Evolutionary conservation across 306 rosid genomes (phyloP).

Genomic region (Malus sieversii): DNA sequence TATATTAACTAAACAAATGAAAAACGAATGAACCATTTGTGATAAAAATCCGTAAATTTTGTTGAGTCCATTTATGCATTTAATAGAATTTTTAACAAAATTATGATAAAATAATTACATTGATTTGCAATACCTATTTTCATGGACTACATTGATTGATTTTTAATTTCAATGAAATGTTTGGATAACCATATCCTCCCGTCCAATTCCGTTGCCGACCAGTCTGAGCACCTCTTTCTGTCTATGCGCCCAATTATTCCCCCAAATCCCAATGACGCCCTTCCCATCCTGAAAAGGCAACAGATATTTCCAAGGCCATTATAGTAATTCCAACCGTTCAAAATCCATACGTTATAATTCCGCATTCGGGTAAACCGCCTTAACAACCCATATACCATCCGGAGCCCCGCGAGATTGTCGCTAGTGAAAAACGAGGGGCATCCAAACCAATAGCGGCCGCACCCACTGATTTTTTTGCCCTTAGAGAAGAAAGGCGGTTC

Average conservation of each 20-base stretch:
- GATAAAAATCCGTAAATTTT: no score
- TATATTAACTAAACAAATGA: no score
- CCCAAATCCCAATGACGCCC: not conserved
- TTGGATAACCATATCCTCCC: not conserved
- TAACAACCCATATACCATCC: not conserved
- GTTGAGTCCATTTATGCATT: no score
- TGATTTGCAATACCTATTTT: no score
- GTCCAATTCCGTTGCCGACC: not conserved
- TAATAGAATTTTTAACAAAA: no score
- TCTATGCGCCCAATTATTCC: not conserved
- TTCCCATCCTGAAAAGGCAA: not conserved
- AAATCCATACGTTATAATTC: not conserved
- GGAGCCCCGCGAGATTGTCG: not conserved
- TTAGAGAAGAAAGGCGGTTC: slow-evolving; percentile 22
- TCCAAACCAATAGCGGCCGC: slow-evolving; percentile 21
- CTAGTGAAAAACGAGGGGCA: not conserved
- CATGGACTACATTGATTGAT: no score
- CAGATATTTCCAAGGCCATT: not conserved
- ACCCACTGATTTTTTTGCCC: slow-evolving; percentile 12
- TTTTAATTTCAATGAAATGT: not conserved
- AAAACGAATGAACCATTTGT: no score
- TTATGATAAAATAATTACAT: no score
- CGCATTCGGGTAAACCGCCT: not conserved
- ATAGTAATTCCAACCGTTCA: not conserved
- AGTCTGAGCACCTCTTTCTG: not conserved